These are phyloP conservation scores for Epicoccum sorghinum DNA, from an alignment of 2,329 filamentous ascomycete species.

Conservation along the genomic window DNA sequence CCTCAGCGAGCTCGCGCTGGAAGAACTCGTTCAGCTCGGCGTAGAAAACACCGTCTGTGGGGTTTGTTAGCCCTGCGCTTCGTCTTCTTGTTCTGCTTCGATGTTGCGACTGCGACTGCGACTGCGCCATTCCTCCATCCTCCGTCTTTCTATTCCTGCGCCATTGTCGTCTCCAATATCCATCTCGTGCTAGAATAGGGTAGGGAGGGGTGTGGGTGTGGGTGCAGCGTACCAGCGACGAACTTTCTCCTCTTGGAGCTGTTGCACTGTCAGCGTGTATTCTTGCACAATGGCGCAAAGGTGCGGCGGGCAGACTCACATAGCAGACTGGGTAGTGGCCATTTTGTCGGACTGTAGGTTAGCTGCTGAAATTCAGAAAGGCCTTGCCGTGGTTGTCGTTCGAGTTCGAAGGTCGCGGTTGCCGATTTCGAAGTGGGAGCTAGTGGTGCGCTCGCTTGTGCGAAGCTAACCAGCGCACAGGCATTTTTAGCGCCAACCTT, in stretches of 20 bases:
- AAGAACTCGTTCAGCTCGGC: conserved; percentile 99
- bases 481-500: neutral
- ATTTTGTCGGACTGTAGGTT: conserved; percentile 46
- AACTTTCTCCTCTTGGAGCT: conserved; percentile 87
- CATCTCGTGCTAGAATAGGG: conserved; percentile 1
- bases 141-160: neutral
- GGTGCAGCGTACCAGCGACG: conserved; percentile 54
- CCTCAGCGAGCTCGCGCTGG: conserved; percentile 99
- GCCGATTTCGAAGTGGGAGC: conserved; percentile 15
- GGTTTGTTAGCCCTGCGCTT: conserved; percentile 31
- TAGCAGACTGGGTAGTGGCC: conserved; percentile 51
- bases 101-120: conserved; percentile 20
- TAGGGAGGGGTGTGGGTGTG: conserved; percentile 22
- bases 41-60: conserved; percentile 95
- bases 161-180: conserved; percentile 13
- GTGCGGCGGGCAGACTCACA: conserved; percentile 39
- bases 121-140: neutral
- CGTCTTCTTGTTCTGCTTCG: too few species aligned
- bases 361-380: conserved; percentile 46
- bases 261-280: conserved; percentile 38
- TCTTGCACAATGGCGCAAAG: neutral
- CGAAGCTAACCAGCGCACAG: neutral
- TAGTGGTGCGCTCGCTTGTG: conserved; percentile 9
- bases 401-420: conserved; percentile 8
- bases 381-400: conserved; percentile 28